phyloP scores from a whole-genome alignment of 225 moss, liverwort and hornwort species.

The Pleurozium schreberi region DNA sequence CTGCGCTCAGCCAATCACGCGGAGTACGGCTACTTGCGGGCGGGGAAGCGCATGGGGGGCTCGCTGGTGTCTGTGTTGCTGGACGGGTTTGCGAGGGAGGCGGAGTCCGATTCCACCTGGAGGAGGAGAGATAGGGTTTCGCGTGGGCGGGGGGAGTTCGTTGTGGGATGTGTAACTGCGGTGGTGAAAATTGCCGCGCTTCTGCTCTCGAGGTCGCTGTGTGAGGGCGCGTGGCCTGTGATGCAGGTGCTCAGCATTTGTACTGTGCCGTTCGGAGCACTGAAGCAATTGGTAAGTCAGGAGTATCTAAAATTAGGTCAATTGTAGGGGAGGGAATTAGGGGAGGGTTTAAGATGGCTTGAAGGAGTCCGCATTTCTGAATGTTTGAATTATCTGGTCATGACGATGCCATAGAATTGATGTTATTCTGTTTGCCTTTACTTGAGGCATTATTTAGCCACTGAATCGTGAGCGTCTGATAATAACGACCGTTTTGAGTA shows the following conservation, averaged over 20 bases:
- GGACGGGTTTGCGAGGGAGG: slow-evolving; percentile 7
- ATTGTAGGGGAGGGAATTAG: neutral
- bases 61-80: slow-evolving; percentile 17
- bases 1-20: slow-evolving; percentile 11
- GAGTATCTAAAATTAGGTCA: slow-evolving; percentile 3
- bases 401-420: neutral
- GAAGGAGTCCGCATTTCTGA: neutral
- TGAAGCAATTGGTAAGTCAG: slow-evolving; percentile 54
- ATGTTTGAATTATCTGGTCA: neutral
- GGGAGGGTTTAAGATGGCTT: neutral
- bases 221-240: slow-evolving; percentile 62
- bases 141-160: neutral
- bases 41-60: slow-evolving; percentile 17
- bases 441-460: neutral
- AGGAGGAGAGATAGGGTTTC: neutral
- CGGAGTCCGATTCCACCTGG: neutral
- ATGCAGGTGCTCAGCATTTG: slow-evolving; percentile 78
- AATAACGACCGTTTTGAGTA: neutral
- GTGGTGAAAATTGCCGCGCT: slow-evolving; percentile 51
- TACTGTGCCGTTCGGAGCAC: slow-evolving; percentile 37
- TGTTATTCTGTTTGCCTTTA: neutral
- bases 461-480: neutral
- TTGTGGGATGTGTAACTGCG: slow-evolving; percentile 31
- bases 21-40: slow-evolving; percentile 34
- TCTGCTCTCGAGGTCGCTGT: slow-evolving; percentile 55